A percentile compares a stretch with the other conserved stretches of the same genome.
phyloP scores from a whole-genome alignment of 1,284 basidiomycete species.

The Fomitopsis palustris region DNA sequence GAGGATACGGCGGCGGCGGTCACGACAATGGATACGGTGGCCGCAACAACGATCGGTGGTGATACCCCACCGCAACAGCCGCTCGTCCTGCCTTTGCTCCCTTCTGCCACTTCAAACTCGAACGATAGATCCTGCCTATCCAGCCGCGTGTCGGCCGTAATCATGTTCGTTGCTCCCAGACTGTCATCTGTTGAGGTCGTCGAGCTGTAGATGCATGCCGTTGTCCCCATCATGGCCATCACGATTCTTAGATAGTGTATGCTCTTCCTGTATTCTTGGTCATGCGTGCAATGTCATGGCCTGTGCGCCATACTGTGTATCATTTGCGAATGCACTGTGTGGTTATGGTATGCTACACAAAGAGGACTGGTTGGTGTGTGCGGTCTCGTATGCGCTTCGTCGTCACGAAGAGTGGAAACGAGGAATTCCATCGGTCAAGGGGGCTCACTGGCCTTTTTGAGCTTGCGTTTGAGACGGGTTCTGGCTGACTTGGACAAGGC shows the following conservation, averaged over 20 bases:
- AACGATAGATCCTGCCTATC: slow-evolving; percentile 15
- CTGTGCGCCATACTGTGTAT: not conserved
- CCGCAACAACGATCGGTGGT: slow-evolving; percentile 28
- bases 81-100: not conserved
- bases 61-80: slow-evolving; percentile 2
- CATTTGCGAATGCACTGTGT: too few species aligned
- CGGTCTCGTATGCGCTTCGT: not conserved
- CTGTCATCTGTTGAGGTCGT: not conserved
- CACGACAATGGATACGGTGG: slow-evolving; percentile 29
- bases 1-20: slow-evolving; percentile 31
- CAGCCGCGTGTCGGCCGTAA: slow-evolving; percentile 16
- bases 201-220: not conserved
- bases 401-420: too few species aligned
- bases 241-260: not conserved
- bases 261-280: not conserved
- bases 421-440: not conserved
- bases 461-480: slow-evolving; percentile 34
- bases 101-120: slow-evolving; percentile 3
- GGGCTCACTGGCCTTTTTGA: not conserved
- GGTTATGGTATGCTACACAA: too few species aligned
- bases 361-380: not conserved
- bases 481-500: slow-evolving; percentile 57
- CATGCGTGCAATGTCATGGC: not conserved
- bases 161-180: slow-evolving; percentile 13
- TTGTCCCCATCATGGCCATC: not conserved